Percentiles rank a stretch among this genome's conserved stretches.
phyloP scores from a whole-genome alignment of 352 stramenopile species.

The Vaucheria bursata region DNA sequence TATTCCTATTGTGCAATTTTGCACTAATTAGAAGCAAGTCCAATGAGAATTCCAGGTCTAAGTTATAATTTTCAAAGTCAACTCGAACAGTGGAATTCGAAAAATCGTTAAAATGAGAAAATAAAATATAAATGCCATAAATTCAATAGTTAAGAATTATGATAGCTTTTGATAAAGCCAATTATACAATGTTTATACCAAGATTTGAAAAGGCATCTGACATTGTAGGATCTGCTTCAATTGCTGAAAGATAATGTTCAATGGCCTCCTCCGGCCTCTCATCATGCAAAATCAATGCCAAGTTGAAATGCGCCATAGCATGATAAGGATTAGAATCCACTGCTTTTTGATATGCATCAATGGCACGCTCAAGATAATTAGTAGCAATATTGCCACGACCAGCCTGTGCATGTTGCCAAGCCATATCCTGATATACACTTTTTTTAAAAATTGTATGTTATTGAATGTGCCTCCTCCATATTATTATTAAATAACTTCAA shows the following conservation, averaged over 20 bases:
- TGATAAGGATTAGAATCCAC: slow-evolving; percentile 38
- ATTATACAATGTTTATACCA: not conserved
- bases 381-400: not conserved
- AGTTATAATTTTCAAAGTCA: too few relatives aligned
- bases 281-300: slow-evolving; percentile 33
- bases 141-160: too few relatives aligned
- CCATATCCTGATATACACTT: slow-evolving; percentile 38
- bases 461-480: not conserved
- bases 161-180: too few relatives aligned
- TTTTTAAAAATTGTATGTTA: not conserved
- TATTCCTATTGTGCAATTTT: not conserved
- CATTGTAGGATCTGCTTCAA: slow-evolving; percentile 41
- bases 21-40: not conserved
- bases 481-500: not conserved
- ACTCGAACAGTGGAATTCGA: too few relatives aligned
- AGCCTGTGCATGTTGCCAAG: slow-evolving; percentile 4
- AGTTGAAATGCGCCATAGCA: slow-evolving; percentile 37
- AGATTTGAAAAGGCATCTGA: slow-evolving; percentile 37
- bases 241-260: slow-evolving; percentile 32
- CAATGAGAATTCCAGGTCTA: not conserved
- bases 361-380: not conserved
- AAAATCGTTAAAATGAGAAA: too few relatives aligned
- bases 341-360: slow-evolving; percentile 6
- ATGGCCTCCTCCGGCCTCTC: slow-evolving; percentile 24
- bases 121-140: too few relatives aligned